phyloP scores from a whole-genome alignment of 2,329 filamentous ascomycete genomes.

The Teratosphaeria destructans region DNA sequence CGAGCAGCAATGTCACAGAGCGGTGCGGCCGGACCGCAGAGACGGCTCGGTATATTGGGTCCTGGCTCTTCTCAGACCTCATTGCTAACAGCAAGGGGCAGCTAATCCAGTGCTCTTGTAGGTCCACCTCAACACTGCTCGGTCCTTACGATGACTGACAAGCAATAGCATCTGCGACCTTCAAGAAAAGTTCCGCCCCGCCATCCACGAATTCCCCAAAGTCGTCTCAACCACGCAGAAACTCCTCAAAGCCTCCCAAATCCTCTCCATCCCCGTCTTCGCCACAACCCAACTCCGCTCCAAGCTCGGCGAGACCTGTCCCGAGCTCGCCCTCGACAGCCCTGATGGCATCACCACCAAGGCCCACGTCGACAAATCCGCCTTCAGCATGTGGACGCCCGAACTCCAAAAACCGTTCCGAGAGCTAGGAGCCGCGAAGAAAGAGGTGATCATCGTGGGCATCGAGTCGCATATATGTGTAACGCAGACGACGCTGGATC shows the following conservation, averaged over 20 bases:
- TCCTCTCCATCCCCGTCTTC: slow-evolving; percentile 65
- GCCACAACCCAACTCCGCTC: slow-evolving; percentile 75
- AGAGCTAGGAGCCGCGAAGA: slow-evolving; percentile 29
- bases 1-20: slow-evolving; percentile 1
- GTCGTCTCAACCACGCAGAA: slow-evolving; percentile 48
- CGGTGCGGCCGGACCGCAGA: slow-evolving; percentile 7
- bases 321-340: slow-evolving; percentile 51
- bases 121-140: not conserved
- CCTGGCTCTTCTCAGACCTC: not conserved
- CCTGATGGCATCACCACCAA: slow-evolving; percentile 42
- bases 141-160: not conserved
- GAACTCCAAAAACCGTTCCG: slow-evolving; percentile 44
- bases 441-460: slow-evolving; percentile 68
- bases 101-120: not conserved
- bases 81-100: slow-evolving; percentile 3
- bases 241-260: slow-evolving; percentile 37
- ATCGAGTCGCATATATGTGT: slow-evolving; percentile 94
- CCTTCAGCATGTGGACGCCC: slow-evolving; percentile 79
- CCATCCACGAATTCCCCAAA: slow-evolving; percentile 76
- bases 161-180: slow-evolving; percentile 75
- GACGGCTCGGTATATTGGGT: slow-evolving; percentile 13
- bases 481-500: slow-evolving; percentile 79
- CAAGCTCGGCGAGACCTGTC: slow-evolving; percentile 69
- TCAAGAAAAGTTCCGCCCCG: slow-evolving; percentile 80
- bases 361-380: slow-evolving; percentile 69